Conservation (phyloP, 768 basidiomycete species). For the Lentinula detonsa region DNA sequence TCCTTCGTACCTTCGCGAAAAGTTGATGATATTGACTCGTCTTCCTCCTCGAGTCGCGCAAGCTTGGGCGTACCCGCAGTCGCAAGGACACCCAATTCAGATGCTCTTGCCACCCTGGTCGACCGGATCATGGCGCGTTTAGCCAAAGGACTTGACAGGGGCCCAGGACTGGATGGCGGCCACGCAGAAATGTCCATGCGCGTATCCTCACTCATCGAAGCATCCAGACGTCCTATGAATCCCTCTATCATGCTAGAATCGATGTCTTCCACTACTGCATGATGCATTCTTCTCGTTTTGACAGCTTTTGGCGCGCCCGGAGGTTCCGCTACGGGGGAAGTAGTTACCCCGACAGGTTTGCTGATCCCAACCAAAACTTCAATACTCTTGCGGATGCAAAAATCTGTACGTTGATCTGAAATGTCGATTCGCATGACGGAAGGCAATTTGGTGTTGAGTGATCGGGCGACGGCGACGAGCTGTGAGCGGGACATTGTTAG, state of each 20-base stretch:
- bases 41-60: constrained; percentile 23
- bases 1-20: background rate
- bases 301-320: constrained; percentile 31
- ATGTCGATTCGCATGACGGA: constrained; percentile 41
- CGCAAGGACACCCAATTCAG: constrained; percentile 10
- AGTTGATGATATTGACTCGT: constrained; percentile 10
- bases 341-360: constrained; percentile 6
- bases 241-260: constrained; percentile 1
- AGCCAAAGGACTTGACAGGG: constrained; percentile 21
- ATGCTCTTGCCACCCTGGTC: constrained; percentile 17
- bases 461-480: constrained; percentile 45
- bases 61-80: constrained; percentile 21
- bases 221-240: background rate
- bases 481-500: constrained; percentile 52
- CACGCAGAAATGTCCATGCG: background rate
- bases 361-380: constrained; percentile 58
- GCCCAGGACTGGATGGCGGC: constrained; percentile 6
- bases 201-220: background rate
- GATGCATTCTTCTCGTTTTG: constrained; percentile 10
- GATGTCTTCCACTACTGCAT: background rate
- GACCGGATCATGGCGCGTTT: background rate
- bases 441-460: constrained; percentile 56
- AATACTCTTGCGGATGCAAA: constrained; percentile 46
- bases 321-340: constrained; percentile 12
- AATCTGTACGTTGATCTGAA: constrained; percentile 25